phyloP scores from a whole-genome alignment of 164 flowering plant species.

The Sedum album region DNA sequence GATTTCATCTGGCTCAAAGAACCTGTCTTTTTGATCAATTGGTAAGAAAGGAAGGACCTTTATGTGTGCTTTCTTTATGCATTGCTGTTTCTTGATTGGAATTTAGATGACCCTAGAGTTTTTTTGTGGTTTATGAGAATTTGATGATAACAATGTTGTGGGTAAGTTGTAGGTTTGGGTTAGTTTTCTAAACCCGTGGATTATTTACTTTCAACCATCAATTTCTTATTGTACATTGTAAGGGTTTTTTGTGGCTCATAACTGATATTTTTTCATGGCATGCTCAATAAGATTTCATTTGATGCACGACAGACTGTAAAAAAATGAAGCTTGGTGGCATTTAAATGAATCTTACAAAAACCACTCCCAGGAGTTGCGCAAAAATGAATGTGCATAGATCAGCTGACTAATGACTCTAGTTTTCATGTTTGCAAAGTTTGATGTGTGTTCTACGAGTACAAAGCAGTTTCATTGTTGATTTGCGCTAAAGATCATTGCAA shows the following conservation, averaged over 20 bases:
- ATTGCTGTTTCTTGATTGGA: not conserved
- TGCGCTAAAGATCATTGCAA: not conserved
- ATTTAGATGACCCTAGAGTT: not conserved
- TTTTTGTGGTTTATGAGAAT: not conserved
- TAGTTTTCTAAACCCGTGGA: not conserved
- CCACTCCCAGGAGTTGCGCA: not conserved
- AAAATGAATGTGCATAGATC: not conserved
- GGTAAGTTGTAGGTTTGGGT: not conserved
- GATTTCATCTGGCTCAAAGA: not conserved
- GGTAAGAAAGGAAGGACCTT: constrained; percentile 1
- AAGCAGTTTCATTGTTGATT: not conserved
- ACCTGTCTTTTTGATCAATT: not conserved
- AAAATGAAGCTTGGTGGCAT: not conserved
- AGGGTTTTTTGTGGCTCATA: not conserved
- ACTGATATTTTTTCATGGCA: too few relatives aligned
- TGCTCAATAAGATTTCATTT: not conserved
- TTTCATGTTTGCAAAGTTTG: not conserved
- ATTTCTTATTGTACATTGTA: not conserved
- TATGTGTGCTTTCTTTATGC: not conserved
- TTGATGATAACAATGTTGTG: not conserved
- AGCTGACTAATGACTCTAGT: not conserved
- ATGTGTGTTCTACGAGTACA: not conserved
- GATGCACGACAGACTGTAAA: too few relatives aligned
- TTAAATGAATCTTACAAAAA: not conserved
- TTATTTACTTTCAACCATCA: not conserved